Evolutionary conservation across 306 rosid species (phyloP).

Genomic region (Phaseolus lunatus): DNA sequence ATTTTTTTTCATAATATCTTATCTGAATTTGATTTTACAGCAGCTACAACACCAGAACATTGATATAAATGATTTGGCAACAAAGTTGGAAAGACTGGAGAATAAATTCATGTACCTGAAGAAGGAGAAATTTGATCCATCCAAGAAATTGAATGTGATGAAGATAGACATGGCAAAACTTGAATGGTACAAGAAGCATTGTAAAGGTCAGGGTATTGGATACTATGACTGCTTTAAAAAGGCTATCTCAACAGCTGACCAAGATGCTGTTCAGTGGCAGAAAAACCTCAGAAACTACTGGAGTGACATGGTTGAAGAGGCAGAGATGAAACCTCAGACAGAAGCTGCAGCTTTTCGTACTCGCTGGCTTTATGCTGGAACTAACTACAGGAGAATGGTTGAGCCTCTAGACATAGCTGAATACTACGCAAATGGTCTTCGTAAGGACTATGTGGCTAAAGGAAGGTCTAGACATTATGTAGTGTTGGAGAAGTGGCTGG

Average conservation of each 20-base stretch:
- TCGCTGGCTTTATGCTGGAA: constrained; percentile 60
- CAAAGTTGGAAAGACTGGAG: background rate
- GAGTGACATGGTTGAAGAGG: constrained; percentile 60
- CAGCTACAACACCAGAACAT: constrained; percentile 3
- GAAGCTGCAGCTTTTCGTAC: constrained; percentile 46
- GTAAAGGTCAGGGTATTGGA: constrained; percentile 42
- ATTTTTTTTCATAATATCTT: background rate
- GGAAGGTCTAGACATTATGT: constrained; percentile 54
- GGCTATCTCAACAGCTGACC: background rate
- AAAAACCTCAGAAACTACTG: constrained; percentile 58
- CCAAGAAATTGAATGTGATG: constrained; percentile 40
- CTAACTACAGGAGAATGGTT: constrained; percentile 65
- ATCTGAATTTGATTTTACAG: constrained; percentile 31
- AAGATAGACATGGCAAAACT: constrained; percentile 61
- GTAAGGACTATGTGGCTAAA: constrained; percentile 20
- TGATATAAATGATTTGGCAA: constrained; percentile 18
- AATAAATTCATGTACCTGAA: background rate
- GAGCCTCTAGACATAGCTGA: constrained; percentile 74
- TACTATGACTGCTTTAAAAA: constrained; percentile 72
- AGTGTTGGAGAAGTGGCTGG: constrained; percentile 58
- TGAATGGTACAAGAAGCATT: constrained; percentile 71
- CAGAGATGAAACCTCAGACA: constrained; percentile 55
- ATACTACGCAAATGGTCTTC: constrained; percentile 40
- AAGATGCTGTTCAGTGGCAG: background rate
- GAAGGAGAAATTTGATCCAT: constrained; percentile 27